Conservation (phyloP, 2,329 filamentous ascomycete genomes). For the Aspergillus flavus region DNA sequence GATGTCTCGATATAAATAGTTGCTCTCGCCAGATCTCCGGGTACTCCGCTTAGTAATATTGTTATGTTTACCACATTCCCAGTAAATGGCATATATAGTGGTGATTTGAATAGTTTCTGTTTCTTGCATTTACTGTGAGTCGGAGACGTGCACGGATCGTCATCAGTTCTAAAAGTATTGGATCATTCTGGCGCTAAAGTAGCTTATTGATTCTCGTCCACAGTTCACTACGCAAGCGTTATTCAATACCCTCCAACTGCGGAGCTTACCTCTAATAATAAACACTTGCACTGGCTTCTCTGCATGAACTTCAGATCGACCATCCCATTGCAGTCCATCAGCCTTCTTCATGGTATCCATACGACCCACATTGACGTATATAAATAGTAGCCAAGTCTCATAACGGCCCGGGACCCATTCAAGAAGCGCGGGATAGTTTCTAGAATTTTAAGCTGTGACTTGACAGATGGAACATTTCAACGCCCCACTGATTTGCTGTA, state of each 20-base stretch:
- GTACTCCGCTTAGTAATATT: background rate
- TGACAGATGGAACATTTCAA: too few relatives aligned
- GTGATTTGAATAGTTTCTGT: background rate
- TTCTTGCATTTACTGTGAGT: background rate
- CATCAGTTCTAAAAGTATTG: background rate
- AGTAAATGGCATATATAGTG: background rate
- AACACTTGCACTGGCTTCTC: background rate
- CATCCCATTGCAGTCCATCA: background rate
- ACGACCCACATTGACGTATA: background rate
- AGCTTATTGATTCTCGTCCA: background rate
- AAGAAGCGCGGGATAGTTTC: background rate
- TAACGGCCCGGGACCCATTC: background rate
- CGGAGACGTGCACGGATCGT: background rate
- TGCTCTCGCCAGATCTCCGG: background rate
- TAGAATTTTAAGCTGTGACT: background rate
- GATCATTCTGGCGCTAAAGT: background rate
- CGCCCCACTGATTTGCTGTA: too few relatives aligned
- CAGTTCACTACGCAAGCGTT: background rate
- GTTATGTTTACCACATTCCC: background rate
- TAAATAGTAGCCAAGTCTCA: background rate
- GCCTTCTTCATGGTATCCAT: background rate
- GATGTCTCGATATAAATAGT: background rate
- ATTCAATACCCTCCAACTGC: background rate
- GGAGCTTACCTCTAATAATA: background rate
- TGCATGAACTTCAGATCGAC: background rate